phyloP scores from a whole-genome alignment of 2,329 filamentous ascomycete genomes.

The Alternaria sp. region DNA sequence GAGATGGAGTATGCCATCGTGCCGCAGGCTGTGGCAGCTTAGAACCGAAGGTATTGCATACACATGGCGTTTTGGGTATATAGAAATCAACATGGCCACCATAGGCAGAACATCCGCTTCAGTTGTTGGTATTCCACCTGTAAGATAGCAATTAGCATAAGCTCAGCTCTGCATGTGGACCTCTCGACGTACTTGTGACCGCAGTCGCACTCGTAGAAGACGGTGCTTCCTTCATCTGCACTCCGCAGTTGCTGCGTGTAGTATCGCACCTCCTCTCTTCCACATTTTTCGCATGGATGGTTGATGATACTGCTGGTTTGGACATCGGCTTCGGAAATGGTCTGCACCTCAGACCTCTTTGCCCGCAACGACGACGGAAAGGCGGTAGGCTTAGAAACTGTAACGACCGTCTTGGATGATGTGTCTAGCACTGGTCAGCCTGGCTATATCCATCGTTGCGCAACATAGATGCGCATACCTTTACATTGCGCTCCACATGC shows the following conservation, averaged over 20 bases:
- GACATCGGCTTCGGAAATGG: conserved; percentile 78
- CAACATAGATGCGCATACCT: conserved; percentile 1
- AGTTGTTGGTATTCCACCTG: conserved; percentile 69
- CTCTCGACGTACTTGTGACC: conserved; percentile 73
- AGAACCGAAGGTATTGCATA: conserved; percentile 27
- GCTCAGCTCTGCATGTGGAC: conserved; percentile 4
- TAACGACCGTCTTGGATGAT: conserved; percentile 75
- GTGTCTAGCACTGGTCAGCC: conserved; percentile 29
- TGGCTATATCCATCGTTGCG: not conserved
- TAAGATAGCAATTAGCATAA: conserved; percentile 32
- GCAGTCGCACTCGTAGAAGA: conserved; percentile 90
- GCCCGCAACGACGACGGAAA: conserved; percentile 90
- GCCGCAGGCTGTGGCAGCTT: conserved; percentile 58
- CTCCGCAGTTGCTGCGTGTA: conserved; percentile 85
- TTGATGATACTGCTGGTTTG: conserved; percentile 74
- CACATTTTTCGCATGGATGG: conserved; percentile 81
- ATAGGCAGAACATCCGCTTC: conserved; percentile 50
- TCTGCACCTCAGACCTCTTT: conserved; percentile 86
- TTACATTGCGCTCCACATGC: conserved; percentile 75
- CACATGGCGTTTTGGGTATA: conserved; percentile 35
- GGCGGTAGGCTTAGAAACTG: conserved; percentile 84
- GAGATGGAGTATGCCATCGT: conserved; percentile 92
- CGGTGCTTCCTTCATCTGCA: conserved; percentile 93
- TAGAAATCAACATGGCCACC: conserved; percentile 17
- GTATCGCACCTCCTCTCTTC: conserved; percentile 81